Evolutionary conservation across 163 green algal genomes (phyloP), one percentile per base, ranked within the genome.

Genomic region (Volvox carteri): DNA sequence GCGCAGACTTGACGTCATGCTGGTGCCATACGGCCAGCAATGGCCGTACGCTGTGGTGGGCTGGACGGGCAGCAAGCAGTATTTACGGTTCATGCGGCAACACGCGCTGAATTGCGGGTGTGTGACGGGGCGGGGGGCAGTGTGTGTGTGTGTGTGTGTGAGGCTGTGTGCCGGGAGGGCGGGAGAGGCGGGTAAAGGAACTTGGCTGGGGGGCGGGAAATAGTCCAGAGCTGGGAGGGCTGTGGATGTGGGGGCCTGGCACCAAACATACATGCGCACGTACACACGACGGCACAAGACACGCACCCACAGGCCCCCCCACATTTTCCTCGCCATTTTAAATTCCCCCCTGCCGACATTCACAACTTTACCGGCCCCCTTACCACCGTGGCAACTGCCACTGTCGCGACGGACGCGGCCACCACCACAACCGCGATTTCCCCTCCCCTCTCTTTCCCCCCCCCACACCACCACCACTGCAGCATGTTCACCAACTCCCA

Each of bases 41-140:
- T 93, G 90, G 90, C 50, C 80, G 14, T 90, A 91, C 56, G 90
- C 90, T 0, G 58, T 91, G 78, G 76, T 92, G 30, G 90, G 90
- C 21, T 93, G 90, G 89, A 91, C 70, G 18, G 90, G 90, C 84
- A 88, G 70, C 84, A 89, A 87, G 84, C 90, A 93, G 78, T 92
- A 79, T 54, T 78, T 93, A 19, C 70, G 90, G 25, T 92, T 92
- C 65, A 78, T 93, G 87, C 74, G 90, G 23, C 65, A 88, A 30
- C 90, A 93, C 35, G 87, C 84, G 21, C 70, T 79, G 60, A 91
- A 85, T 58, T 90, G 88, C 81, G 87, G 85, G 85, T 90, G 30
- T 46, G 28, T 37, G n/a, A 37, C 4, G 2, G 37, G 76, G 56
- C 14, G 48, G 0, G n/a, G 30, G 5, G 2, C 11, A 23, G 7